Conservation (phyloP, 2,329 filamentous ascomycete genomes). For the Venturia carpophila region DNA sequence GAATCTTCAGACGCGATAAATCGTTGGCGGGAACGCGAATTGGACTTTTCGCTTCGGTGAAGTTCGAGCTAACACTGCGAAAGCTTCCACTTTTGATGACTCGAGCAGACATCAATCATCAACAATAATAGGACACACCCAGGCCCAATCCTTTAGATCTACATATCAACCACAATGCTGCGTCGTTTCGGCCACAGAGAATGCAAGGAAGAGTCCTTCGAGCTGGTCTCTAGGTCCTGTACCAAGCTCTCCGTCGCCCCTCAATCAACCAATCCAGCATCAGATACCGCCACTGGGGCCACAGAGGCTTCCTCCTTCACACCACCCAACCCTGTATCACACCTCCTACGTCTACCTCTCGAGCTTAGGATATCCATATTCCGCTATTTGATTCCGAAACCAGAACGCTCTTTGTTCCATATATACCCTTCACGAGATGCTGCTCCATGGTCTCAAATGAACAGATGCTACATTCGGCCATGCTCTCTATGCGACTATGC, state of each 20-base stretch:
- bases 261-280: background rate
- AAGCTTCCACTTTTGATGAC: background rate
- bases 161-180: background rate
- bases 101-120: background rate
- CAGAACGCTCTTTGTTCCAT: constrained; percentile 24
- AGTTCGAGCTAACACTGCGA: background rate
- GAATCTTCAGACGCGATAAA: background rate
- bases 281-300: background rate
- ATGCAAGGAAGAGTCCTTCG: background rate
- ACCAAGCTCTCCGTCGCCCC: background rate
- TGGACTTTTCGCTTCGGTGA: background rate
- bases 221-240: background rate
- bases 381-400: constrained; percentile 29
- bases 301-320: background rate
- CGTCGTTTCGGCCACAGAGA: background rate
- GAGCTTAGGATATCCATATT: constrained; percentile 34
- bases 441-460: constrained; percentile 19
- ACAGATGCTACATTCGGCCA: constrained; percentile 25
- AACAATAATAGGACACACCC: background rate
- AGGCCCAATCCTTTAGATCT: background rate
- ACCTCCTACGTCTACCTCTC: constrained; percentile 32
- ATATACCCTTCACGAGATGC: constrained; percentile 9
- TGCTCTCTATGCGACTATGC: constrained; percentile 40
- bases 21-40: background rate
- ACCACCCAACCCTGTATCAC: constrained; percentile 20